Base-by-base conservation (phyloP, 2,329 filamentous ascomycete species). In the Neodidymelliopsis sp. region DNA sequence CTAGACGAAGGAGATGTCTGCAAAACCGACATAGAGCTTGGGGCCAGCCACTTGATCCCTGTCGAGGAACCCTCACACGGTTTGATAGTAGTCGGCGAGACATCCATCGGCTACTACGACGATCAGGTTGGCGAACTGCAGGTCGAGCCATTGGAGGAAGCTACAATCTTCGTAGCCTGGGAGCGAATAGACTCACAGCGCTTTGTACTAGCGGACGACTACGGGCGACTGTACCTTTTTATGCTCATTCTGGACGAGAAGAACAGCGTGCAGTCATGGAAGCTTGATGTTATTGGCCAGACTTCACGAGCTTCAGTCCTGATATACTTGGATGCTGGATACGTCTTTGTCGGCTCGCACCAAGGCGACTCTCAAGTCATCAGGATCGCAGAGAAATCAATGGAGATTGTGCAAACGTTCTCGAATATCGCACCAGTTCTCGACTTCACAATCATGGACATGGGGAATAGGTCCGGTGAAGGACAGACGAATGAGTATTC, bases 391-490 rank as follows among this genome's bases (percentile, higher is more conserved):
- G 79, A 82, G 41, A 78, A 87, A 23, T 81, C 79, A 0, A 78
- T 92, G 50, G 79, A 86, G 36, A 73, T 92, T 4, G 71, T 94
- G 8, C 91, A 96, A 66, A 88, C 84, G 0, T 80, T 95, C 46
- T 77, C 84, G 3, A 99, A 96, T 66, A 90, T 97, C 61, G 91
- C 89, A 0, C 94, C 94, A 0, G 89, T 99, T 30, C 76, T 97
- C 28, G 94, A 99, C 69, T 97, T 99, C 62, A 87, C 89, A 1
- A 85, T 99, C 12, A 96, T 97, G 91, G 94, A 97, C 65, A 89
- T 97, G 81, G 93, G 92, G 0, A 92, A 91, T 60, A 82, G 90
- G 46, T 87, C 90, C 51, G 87, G 87, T 16, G 88, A 94, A 56
- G 84, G 81, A 7, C 86, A 90, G 13, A 88, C 87, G 3, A 95